Base-by-base conservation (phyloP, 345 rosid species). In the thale cress (Arabidopsis thaliana) region DNA sequence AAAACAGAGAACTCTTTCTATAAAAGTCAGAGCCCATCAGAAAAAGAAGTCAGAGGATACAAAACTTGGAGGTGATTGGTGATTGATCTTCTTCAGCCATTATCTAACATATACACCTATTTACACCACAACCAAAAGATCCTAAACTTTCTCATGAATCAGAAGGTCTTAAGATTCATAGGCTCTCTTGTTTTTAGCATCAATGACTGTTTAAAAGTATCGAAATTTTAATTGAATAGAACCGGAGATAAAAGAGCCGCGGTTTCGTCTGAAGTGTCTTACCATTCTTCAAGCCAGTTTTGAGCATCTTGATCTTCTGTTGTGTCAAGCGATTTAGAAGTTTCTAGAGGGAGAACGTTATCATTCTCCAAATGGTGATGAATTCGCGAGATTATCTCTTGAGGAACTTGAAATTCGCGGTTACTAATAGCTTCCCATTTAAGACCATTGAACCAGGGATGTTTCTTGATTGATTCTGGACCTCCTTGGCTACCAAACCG, bases 211-310 rank as follows among this genome's bases (percentile, higher is more conserved):
- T 74, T 46, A 24, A 45, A 72, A 65, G 78, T 66, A 56, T 13
- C 1, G 1, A 48, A 46, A 46, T 65, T 66, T 25, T n/a, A 37
- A 74, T 24, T 16, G 66, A 65, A 34, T 24, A 55, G 32, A 36
- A 6, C 32, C 13, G 14, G 34, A 3, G 10, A 53, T 42, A 41
- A 40, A 62, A 20, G 13, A 53, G 4, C 69, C 4, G 28, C 67
- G 6, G 23, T 53, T 73, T 72, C 41, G 53, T 45, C 30, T 37
- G n/a, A 67, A 51, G 5, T 67, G 49, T 24, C 9, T 71, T 88
- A 91, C 98, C 98, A 91, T 45, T 86, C 91, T 14, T 86, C 88
- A 13, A 91, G 88, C 98, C 98, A 91, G 68, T 90, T 85, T 3
- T 86, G 83, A 80, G 62, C 62, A 70, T 80, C 76, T 46, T 84